Conservation (phyloP, 2,329 filamentous ascomycete genomes). For the Didymella sp. region DNA sequence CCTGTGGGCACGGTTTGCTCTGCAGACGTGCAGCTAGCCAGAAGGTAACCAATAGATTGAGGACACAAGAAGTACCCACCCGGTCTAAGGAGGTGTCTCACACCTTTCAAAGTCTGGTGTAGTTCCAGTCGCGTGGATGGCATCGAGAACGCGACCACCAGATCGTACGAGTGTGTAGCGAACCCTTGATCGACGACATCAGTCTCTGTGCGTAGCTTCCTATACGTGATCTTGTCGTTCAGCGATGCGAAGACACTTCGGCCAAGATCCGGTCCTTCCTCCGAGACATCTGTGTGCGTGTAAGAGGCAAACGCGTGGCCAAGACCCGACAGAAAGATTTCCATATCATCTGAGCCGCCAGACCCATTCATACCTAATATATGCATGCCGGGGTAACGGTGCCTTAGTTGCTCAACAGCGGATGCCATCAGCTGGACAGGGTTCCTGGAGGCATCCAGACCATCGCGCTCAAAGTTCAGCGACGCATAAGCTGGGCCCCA, state of each 20-base stretch:
- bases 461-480: not conserved
- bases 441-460: not conserved
- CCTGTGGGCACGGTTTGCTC: not conserved
- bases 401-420: not conserved
- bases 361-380: constrained; percentile 15
- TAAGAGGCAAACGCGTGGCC: constrained; percentile 17
- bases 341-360: constrained; percentile 8
- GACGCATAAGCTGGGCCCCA: constrained; percentile 8
- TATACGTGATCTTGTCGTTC: constrained; percentile 18
- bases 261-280: not conserved
- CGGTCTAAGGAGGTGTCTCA: constrained; percentile 36
- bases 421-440: not conserved
- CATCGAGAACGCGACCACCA: constrained; percentile 23
- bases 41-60: constrained; percentile 9
- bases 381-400: constrained; percentile 8
- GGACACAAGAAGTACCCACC: constrained; percentile 51
- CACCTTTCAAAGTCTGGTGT: not conserved
- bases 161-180: constrained; percentile 20
- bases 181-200: constrained; percentile 21
- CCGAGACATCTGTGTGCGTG: constrained; percentile 27
- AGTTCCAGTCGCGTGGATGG: not conserved
- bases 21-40: not conserved
- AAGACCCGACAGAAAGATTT: constrained; percentile 9
- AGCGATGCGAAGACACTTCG: not conserved
- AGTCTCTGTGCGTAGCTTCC: constrained; percentile 15